Conservation (phyloP, 202 grass and related monocot genomes). For the Panicum hallii region DNA sequence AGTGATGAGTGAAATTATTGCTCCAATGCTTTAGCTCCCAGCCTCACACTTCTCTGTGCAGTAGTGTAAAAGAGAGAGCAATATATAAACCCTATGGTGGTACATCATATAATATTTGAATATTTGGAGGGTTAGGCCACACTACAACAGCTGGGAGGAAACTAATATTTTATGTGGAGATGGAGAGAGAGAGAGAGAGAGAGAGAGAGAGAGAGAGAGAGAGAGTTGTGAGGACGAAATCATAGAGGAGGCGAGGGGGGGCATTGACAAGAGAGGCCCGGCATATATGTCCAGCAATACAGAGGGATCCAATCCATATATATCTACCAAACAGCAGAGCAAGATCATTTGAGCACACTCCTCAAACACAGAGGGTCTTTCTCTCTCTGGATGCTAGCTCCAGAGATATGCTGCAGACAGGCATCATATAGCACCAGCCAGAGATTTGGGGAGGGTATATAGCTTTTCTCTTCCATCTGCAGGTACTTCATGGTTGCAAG, state of each 20-base stretch:
- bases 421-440: not conserved
- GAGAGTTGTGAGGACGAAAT: not conserved
- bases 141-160: constrained; percentile 15
- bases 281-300: not conserved
- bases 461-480: not conserved
- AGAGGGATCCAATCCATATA: not conserved
- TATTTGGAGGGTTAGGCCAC: constrained; percentile 30
- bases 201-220: not conserved
- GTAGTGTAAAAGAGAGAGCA: constrained; percentile 35
- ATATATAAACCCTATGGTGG: not conserved
- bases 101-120: not conserved
- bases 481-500: constrained; percentile 13
- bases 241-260: not conserved
- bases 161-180: constrained; percentile 25
- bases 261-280: not conserved
- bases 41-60: constrained; percentile 3
- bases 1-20: constrained; percentile 10
- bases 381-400: not conserved
- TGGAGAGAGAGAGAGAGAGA: constrained; percentile 8
- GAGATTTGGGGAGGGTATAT: constrained; percentile 10
- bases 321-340: constrained; percentile 3
- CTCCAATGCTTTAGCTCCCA: constrained; percentile 26
- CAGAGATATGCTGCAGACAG: not conserved
- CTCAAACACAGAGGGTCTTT: not conserved
- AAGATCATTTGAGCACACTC: constrained; percentile 23